Evolutionary conservation across 805 yeast genomes (phyloP).

Genomic region (Candida pseudofarinosa): DNA sequence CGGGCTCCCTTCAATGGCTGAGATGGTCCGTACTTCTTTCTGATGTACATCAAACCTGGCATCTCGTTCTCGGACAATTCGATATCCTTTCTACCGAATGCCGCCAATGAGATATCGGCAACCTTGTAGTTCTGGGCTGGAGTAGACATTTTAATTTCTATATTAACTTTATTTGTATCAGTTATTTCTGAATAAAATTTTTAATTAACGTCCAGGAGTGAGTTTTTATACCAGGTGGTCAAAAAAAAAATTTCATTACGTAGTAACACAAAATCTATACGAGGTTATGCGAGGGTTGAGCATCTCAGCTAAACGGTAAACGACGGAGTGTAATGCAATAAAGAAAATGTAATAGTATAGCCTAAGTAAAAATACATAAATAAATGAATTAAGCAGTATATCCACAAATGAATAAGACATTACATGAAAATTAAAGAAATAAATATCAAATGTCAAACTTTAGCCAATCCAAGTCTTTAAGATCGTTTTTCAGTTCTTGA

Average conservation of each 20-base stretch:
- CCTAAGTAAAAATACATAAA: background rate
- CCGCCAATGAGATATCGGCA: slow-evolving; percentile 97
- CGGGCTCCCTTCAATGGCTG: slow-evolving; percentile 98
- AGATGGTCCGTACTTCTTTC: slow-evolving; percentile 82
- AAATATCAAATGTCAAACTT: slow-evolving; percentile 22
- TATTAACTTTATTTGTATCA: too few relatives aligned
- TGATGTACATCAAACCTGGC: slow-evolving; percentile 99
- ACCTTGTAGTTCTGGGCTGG: slow-evolving; percentile 76
- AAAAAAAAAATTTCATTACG: background rate
- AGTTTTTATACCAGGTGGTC: background rate
- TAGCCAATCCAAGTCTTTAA: slow-evolving; percentile 28
- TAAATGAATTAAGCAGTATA: background rate
- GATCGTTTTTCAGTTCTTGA: slow-evolving; percentile 9
- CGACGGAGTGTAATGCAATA: background rate
- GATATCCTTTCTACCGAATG: slow-evolving; percentile 99
- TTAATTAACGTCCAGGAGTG: background rate
- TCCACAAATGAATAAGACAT: background rate
- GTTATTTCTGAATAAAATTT: background rate
- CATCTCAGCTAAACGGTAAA: too few relatives aligned
- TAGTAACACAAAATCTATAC: background rate
- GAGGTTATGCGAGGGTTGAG: background rate
- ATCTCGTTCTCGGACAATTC: slow-evolving; percentile 98
- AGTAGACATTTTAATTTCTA: slow-evolving; percentile 24
- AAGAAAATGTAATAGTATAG: background rate
- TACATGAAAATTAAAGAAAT: background rate